Evolutionary conservation across 2,329 filamentous ascomycete genomes (phyloP), one percentile per base, ranked within the genome.

Genomic region (Pseudocercospora crystallina): DNA sequence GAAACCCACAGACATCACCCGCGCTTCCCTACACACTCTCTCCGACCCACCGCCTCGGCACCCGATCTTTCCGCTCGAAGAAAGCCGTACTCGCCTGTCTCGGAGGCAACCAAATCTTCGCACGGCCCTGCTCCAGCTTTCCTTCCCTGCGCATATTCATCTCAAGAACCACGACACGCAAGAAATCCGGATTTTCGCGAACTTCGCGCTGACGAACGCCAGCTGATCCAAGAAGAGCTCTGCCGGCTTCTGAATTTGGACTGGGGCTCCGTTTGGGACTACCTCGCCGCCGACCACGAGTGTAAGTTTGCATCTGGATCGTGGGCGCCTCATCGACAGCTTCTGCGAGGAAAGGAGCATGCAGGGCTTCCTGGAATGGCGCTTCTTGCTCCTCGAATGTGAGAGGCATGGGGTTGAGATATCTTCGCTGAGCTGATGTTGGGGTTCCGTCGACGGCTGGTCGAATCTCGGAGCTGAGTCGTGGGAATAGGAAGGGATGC

Each of bases 81-180:
- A 26, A 52, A 30, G 49, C 32, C 15, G 40, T 43, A 43, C 53
- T 55, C 29, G 59, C 64, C 57, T 74, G 71, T 54, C 82, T 74
- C 38, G 82, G 81, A 33, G 82, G 82, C 38, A 85, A 67, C 80
- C 80, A 84, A 53, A 84, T 75, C 49, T 75, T 76, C 20, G 82
- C 82, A 56, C 76, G 73, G 14, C 81, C 80, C 12, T 77, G 73
- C 54, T 81, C 80, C 38, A 85, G 70, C 68, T 85, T 85, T 48
- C 82, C 82, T 53, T 73, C 74, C 37, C 82, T 76, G 33, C 82
- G 76, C 82, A 85, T 85, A 65, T 85, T 84, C 81, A 85, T 84
- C 67, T 85, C 82, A 41, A 85, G 72, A 9, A 85, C 82, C 12
- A 84, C 80, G 57, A 85, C 77, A 32, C 82, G 77, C 40, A 85